Evolutionary conservation across 371 early-diverging fungal species (phyloP), one percentile per base, ranked within the genome.

Genomic region (Homolaphlyctis polyrhiza): DNA sequence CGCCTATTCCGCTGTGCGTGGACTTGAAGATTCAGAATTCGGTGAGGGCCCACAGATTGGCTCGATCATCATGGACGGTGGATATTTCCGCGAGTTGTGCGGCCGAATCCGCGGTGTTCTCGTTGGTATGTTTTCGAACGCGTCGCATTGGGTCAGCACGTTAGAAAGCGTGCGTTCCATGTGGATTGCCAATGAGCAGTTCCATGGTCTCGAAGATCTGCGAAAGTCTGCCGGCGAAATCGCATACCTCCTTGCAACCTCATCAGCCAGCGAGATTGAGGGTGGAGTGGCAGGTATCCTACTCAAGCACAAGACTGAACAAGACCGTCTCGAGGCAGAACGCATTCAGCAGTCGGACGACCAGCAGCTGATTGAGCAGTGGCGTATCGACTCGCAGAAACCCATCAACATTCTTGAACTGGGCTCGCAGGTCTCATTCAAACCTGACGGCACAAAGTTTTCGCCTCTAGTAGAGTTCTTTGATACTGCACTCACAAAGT

Each of bases 81-180:
- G 66, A 2, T 84, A 81, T 62, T 81, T 79, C 47, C 39, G 71
- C 18, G 84, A 81, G 62, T 25, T 78, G 1, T 77, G 80, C 47
- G 80, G 80, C 29, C 65, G 84, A n/a, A 72, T 80, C n/a, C 73
- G 81, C 4, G 81, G 84, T 32, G 69, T 66, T 11, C 49, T 81
- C 27, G 74, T 80, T 18, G 81, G 81, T 0, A 77, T 78, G 60
- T 83, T 83, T 60, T 48, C 69, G 14, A 83, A 83, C 60, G 77
- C 80, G 5, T 58, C 69, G 4, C 29, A 60, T 8, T 81, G 82
- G 82, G 69, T 74, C 68, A 49, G 55, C n/a, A 71, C 70, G 0
- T 72, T 71, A 71, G 74, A 76, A 29, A 68, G 71, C 8, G 72
- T 81, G 29, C 67, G 73, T 14, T 27, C 30, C 23, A 83, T 83